Evolutionary conservation across 148 eudicot species (phyloP).

Genomic region (Vaccinium myrtillus): DNA sequence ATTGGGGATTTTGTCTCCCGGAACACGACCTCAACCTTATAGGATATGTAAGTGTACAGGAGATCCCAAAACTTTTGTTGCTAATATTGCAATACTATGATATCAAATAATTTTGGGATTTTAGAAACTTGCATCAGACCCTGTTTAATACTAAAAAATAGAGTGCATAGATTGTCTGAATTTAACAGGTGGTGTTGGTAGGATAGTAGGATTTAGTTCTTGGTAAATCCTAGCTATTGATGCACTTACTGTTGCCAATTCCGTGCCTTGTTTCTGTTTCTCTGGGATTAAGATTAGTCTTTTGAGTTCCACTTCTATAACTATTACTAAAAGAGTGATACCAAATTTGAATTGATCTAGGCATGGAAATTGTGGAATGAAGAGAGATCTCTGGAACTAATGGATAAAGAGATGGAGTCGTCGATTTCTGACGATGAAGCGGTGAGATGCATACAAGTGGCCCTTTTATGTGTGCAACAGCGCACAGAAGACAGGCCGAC

Average conservation of each 20-base stretch:
- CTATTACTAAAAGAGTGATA: not conserved
- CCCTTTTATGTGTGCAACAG: constrained; percentile 28
- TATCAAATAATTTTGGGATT: not conserved
- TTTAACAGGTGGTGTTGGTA: not conserved
- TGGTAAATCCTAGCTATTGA: not conserved
- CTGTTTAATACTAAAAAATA: not conserved
- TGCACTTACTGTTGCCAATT: not conserved
- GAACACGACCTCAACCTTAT: constrained; percentile 32
- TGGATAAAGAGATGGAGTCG: constrained; percentile 6
- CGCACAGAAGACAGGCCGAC: constrained; percentile 21
- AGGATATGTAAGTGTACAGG: constrained; percentile 28
- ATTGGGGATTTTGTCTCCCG: constrained; percentile 27
- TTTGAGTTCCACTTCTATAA: not conserved
- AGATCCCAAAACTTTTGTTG: not conserved
- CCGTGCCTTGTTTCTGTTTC: not conserved
- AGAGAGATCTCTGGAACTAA: constrained; percentile 13
- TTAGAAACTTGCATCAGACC: not conserved
- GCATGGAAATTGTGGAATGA: constrained; percentile 36
- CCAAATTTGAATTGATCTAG: constrained; percentile 13
- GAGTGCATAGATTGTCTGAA: not conserved
- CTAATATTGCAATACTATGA: not conserved
- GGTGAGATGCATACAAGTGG: constrained; percentile 25
- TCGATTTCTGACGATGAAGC: constrained; percentile 10
- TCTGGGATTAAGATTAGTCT: not conserved
- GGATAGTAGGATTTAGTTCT: not conserved